Evolutionary conservation across 164 flowering plant species (phyloP).

Genomic region (Liquidambar formosana): DNA sequence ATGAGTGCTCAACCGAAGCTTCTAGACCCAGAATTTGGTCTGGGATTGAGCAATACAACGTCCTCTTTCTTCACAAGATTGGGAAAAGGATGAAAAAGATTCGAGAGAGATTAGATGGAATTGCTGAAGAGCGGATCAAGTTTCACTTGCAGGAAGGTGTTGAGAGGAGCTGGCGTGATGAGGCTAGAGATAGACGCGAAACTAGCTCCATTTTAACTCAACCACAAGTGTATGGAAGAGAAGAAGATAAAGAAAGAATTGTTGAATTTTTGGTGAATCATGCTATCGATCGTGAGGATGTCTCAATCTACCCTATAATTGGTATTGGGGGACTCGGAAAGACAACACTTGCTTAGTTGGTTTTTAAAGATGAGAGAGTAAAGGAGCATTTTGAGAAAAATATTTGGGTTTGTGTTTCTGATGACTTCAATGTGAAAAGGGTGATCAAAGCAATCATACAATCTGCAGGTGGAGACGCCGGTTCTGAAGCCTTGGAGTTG

Average conservation of each 20-base stretch:
- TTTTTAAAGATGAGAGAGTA: slow-evolving; percentile 6
- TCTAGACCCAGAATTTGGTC: background rate
- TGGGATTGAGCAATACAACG: too few species aligned
- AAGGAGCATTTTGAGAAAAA: slow-evolving; percentile 1
- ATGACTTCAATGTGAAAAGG: slow-evolving; percentile 7
- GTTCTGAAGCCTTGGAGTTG: background rate
- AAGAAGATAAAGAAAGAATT: background rate
- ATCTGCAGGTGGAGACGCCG: background rate
- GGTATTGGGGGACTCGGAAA: slow-evolving; percentile 17
- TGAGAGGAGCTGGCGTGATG: background rate
- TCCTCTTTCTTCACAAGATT: slow-evolving; percentile 3
- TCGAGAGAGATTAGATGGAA: slow-evolving; percentile 8
- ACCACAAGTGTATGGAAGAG: slow-evolving; percentile 13
- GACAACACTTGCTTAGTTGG: slow-evolving; percentile 9
- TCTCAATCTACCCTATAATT: slow-evolving; percentile 9
- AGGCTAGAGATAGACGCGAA: background rate
- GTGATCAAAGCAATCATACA: background rate
- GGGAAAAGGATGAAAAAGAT: slow-evolving; percentile 17
- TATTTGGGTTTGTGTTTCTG: slow-evolving; percentile 19
- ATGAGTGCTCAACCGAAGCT: slow-evolving; percentile 4
- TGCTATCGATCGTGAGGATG: background rate
- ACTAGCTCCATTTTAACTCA: slow-evolving; percentile 7
- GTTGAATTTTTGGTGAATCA: background rate
- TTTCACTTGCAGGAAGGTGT: slow-evolving; percentile 9
- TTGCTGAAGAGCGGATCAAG: slow-evolving; percentile 9